These are phyloP conservation scores for Zygotorulaspora sp. DNA, from an alignment of 805 yeast genomes.

Conservation along the genomic window DNA sequence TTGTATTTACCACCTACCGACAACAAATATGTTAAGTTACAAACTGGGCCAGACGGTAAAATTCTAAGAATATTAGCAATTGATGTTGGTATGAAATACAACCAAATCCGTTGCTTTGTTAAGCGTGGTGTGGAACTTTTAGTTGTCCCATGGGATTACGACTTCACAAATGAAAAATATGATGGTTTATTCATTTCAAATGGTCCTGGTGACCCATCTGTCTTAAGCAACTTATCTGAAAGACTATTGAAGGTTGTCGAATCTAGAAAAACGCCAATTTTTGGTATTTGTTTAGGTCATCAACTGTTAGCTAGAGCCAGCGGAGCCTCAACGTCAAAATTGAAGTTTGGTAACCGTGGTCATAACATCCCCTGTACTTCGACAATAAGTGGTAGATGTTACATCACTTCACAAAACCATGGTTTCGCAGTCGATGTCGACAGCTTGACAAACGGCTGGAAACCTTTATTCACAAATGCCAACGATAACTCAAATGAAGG, in stretches of 20 bases:
- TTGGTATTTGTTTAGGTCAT: conserved; percentile 98
- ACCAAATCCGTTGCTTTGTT: conserved; percentile 95
- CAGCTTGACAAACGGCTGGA: conserved; percentile 77
- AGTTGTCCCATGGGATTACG: conserved; percentile 95
- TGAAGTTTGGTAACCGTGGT: conserved; percentile 98
- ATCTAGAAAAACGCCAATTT: conserved; percentile 76
- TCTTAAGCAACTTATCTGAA: conserved; percentile 62
- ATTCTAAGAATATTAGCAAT: conserved; percentile 78
- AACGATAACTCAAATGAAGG: conserved; percentile 99
- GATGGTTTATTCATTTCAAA: conserved; percentile 96
- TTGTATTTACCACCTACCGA: conserved; percentile 66
- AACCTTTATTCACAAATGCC: conserved; percentile 89
- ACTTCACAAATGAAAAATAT: conserved; percentile 70
- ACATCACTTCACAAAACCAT: conserved; percentile 97
- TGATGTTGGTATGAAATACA: conserved; percentile 97
- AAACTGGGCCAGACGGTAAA: conserved; percentile 68
- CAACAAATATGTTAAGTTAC: conserved; percentile 35
- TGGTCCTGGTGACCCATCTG: conserved; percentile 99
- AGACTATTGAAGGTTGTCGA: conserved; percentile 55
- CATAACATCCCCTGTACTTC: conserved; percentile 96
- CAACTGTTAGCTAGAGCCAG: conserved; percentile 92
- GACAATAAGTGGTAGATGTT: conserved; percentile 87
- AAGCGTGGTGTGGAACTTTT: conserved; percentile 92
- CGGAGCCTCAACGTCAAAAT: conserved; percentile 87
- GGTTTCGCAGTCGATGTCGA: conserved; percentile 92